These are phyloP conservation scores for Pythium scleroteichum DNA, from an alignment of 352 stramenopile species.

Conservation along the genomic window DNA sequence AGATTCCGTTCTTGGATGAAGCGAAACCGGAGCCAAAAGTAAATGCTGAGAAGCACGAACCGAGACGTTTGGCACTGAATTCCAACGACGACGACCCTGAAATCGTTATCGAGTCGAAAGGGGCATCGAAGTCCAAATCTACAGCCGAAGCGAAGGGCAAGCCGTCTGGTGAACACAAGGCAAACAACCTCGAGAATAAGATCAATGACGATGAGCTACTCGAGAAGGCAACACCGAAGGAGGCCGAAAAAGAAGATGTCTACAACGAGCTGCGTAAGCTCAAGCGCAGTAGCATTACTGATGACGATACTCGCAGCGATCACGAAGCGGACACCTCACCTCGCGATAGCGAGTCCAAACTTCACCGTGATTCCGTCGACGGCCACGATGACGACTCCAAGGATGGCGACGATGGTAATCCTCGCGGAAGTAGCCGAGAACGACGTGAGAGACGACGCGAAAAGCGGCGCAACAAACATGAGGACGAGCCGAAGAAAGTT, in stretches of 20 bases:
- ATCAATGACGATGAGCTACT: constrained; percentile 27
- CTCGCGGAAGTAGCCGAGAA: constrained; percentile 30
- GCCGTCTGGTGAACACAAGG: constrained; percentile 16
- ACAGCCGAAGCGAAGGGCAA: constrained; percentile 20
- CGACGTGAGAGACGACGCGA: constrained; percentile 57
- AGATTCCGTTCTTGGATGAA: constrained; percentile 78
- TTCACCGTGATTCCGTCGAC: constrained; percentile 14
- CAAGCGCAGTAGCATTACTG: constrained; percentile 35
- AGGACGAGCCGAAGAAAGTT: constrained; percentile 68
- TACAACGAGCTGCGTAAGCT: constrained; percentile 64
- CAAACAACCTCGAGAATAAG: constrained; percentile 31
- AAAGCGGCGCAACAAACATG: constrained; percentile 53
- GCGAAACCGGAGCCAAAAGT: constrained; percentile 44
- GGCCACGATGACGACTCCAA: constrained; percentile 39
- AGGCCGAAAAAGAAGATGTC: constrained; percentile 37
- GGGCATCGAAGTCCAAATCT: constrained; percentile 18
- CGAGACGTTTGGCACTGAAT: constrained; percentile 4
- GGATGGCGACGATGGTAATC: constrained; percentile 5
- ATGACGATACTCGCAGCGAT: constrained; percentile 28
- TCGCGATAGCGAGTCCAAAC: constrained; percentile 31
- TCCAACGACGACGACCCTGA: constrained; percentile 49
- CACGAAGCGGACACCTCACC: constrained; percentile 17
- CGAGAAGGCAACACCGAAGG: constrained; percentile 24
- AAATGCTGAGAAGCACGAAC: constrained; percentile 1
- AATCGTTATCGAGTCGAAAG: constrained; percentile 63